These are phyloP conservation scores for Acrocalymma vagum DNA, from an alignment of 2,329 filamentous ascomycete genomes.

Conservation along the genomic window DNA sequence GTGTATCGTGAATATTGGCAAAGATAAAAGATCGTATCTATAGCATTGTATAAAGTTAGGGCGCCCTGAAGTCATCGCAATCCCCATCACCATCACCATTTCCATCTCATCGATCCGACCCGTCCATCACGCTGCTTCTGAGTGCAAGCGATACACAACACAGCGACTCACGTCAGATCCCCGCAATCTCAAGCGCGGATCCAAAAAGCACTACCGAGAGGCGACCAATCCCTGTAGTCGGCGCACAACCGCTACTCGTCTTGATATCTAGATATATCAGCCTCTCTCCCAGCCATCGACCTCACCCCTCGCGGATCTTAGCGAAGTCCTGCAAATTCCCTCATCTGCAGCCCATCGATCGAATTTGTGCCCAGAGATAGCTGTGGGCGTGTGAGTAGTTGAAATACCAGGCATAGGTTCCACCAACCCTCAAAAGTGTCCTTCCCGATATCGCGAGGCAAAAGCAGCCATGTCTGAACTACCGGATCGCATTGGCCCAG, in stretches of 20 bases:
- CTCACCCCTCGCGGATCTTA: slow-evolving; percentile 23
- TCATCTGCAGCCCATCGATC: slow-evolving; percentile 24
- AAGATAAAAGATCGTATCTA: slow-evolving; percentile 31
- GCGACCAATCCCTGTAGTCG: slow-evolving; percentile 11
- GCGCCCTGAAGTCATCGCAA: background rate
- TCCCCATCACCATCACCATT: slow-evolving; percentile 12
- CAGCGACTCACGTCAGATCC: slow-evolving; percentile 21
- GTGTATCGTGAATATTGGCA: slow-evolving; percentile 39
- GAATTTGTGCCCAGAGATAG: slow-evolving; percentile 7
- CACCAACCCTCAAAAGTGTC: slow-evolving; percentile 39
- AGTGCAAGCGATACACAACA: no score
- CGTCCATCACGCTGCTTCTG: no score
- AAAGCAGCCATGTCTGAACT: slow-evolving; percentile 46
- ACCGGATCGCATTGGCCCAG: slow-evolving; percentile 56
- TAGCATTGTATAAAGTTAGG: slow-evolving; percentile 20
- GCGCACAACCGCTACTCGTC: slow-evolving; percentile 18
- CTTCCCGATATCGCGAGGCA: background rate
- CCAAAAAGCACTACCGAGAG: slow-evolving; percentile 22
- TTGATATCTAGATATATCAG: slow-evolving; percentile 19
- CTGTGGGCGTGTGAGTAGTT: slow-evolving; percentile 18
- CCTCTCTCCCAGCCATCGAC: slow-evolving; percentile 25
- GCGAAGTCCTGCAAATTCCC: slow-evolving; percentile 15
- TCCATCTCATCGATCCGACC: slow-evolving; percentile 17
- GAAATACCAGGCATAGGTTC: slow-evolving; percentile 28
- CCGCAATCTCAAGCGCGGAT: slow-evolving; percentile 21